A percentile compares a stretch with the other conserved stretches of the same genome.
Conservation (phyloP, 2,329 filamentous ascomycete genomes). For the Colletotrichum sublineola region DNA sequence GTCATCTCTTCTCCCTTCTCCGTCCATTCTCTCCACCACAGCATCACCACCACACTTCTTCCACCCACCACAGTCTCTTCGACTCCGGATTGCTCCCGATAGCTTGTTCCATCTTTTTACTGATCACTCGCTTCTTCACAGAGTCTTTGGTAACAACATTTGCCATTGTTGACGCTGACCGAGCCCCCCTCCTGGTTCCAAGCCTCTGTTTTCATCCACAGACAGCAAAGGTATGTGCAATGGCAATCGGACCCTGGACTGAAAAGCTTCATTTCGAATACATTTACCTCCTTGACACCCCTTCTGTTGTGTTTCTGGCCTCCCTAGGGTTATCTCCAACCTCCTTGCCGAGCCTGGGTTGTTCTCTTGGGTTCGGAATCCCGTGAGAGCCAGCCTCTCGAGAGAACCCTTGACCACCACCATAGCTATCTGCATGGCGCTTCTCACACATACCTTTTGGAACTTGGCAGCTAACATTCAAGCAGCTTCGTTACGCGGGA, state of each 20-base stretch:
- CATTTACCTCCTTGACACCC: background rate
- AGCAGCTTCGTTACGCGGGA: background rate
- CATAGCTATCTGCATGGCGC: background rate
- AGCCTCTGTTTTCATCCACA: conserved; percentile 46
- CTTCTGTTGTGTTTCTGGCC: background rate
- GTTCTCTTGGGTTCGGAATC: background rate
- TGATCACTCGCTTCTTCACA: conserved; percentile 67
- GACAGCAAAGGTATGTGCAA: conserved; percentile 35
- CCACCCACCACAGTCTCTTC: conserved; percentile 57
- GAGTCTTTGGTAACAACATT: conserved; percentile 66
- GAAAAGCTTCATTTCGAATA: background rate
- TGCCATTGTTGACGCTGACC: conserved; percentile 50
- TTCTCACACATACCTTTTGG: conserved; percentile 3
- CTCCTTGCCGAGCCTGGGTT: background rate
- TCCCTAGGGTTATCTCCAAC: background rate
- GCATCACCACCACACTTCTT: conserved; percentile 57
- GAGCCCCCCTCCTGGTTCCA: conserved; percentile 40
- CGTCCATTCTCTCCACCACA: conserved; percentile 50
- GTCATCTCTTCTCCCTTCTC: conserved; percentile 46
- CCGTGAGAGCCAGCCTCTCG: background rate
- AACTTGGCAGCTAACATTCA: conserved; percentile 20
- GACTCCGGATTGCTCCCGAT: conserved; percentile 63
- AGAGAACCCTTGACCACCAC: too few relatives aligned
- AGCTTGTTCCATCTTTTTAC: conserved; percentile 71
- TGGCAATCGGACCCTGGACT: conserved; percentile 6